Percentiles rank a stretch among this genome's conserved stretches.
These are phyloP conservation scores for Quaeritorhiza haematococci DNA, from an alignment of 371 early-diverging fungal genomes.

Conservation along the genomic window DNA sequence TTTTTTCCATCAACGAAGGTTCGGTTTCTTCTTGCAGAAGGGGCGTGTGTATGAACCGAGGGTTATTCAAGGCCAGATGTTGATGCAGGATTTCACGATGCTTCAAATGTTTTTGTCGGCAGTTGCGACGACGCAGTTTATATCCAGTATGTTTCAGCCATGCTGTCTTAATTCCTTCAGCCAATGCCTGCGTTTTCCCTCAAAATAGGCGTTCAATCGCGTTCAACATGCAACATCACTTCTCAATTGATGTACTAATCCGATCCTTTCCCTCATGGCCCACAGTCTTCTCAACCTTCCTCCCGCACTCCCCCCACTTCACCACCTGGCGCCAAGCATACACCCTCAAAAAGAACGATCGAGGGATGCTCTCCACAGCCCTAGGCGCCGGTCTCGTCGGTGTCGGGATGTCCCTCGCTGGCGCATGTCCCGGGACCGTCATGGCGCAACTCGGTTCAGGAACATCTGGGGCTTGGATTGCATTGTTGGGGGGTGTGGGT, in stretches of 20 bases:
- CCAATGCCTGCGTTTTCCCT: too few relatives aligned
- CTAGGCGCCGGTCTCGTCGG: constrained; percentile 16
- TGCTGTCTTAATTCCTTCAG: too few relatives aligned
- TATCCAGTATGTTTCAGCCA: neutral
- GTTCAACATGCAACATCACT: too few relatives aligned
- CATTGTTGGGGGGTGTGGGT: too few relatives aligned
- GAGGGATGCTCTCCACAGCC: constrained; percentile 12
- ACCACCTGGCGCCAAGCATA: constrained; percentile 9
- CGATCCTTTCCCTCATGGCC: neutral
- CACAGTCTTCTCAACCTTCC: neutral
- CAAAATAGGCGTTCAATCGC: too few relatives aligned
- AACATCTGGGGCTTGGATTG: too few relatives aligned
- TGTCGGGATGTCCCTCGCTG: constrained; percentile 26
- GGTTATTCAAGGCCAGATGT: constrained; percentile 25
- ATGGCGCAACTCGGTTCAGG: constrained; percentile 16
- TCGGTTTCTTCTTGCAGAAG: constrained; percentile 28
- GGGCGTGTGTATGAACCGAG: constrained; percentile 21
- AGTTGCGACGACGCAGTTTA: constrained; percentile 11
- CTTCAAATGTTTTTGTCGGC: constrained; percentile 25
- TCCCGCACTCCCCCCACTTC: constrained; percentile 9
- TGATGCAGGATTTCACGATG: constrained; percentile 18
- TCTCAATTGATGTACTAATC: neutral
- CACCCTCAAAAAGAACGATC: neutral
- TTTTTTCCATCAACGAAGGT: too few relatives aligned
- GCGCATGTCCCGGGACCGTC: constrained; percentile 32